Percentiles rank a stretch among this genome's conserved stretches.
phyloP scores from a whole-genome alignment of 192 early-diverging fungal species.

The Coemansia sp. region DNA sequence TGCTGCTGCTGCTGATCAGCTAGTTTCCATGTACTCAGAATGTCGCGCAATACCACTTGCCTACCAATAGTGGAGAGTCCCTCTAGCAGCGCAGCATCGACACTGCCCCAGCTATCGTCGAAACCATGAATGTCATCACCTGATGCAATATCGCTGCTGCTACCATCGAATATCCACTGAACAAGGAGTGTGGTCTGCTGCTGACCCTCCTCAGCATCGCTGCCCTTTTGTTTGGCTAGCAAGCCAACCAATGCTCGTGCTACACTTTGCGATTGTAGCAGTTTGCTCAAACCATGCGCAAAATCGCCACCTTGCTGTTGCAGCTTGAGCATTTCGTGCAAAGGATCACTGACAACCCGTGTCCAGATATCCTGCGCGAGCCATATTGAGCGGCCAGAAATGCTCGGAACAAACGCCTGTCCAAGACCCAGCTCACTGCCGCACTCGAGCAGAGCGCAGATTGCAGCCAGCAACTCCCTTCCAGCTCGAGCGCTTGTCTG shows the following conservation, averaged over 20 bases:
- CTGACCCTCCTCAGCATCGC: too few relatives aligned
- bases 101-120: too few relatives aligned
- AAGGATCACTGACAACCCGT: background rate
- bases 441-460: background rate
- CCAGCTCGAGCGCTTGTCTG: too few relatives aligned
- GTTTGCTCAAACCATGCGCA: constrained; percentile 2
- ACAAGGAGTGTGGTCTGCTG: constrained; percentile 3
- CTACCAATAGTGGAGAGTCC: constrained; percentile 10
- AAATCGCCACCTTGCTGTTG: background rate
- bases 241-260: too few relatives aligned
- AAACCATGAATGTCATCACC: too few relatives aligned
- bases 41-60: constrained; percentile 12
- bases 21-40: constrained; percentile 5
- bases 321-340: background rate
- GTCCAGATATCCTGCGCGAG: constrained; percentile 1
- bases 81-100: too few relatives aligned
- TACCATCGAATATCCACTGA: constrained; percentile 13
- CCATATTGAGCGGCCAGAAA: background rate
- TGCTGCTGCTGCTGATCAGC: background rate
- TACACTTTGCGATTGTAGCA: background rate
- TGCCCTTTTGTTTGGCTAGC: too few relatives aligned
- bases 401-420: background rate
- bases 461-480: too few relatives aligned
- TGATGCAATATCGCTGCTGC: too few relatives aligned
- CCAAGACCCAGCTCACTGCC: background rate